Evolutionary conservation across 805 yeast species (phyloP).

Genomic region (Starmerella khaoyaiensis): DNA sequence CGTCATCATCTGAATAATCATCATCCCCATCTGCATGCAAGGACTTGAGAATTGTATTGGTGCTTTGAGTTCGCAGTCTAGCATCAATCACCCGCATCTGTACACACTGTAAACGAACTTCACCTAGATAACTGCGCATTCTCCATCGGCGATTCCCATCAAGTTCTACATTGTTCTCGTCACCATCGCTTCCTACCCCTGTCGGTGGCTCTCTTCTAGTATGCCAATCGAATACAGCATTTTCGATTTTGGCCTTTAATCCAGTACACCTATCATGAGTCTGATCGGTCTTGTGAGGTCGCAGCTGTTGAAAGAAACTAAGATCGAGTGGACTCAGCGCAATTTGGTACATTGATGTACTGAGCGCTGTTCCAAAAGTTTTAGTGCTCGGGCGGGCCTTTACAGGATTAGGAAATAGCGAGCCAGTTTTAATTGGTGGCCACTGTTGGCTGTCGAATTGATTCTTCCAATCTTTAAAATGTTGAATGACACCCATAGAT

Average conservation of each 20-base stretch:
- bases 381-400: conserved; percentile 20
- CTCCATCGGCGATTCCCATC: conserved; percentile 28
- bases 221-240: conserved; percentile 52
- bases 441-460: conserved; percentile 68
- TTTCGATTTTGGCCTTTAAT: conserved; percentile 45
- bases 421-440: conserved; percentile 67
- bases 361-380: conserved; percentile 46
- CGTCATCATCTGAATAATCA: conserved; percentile 31
- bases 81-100: conserved; percentile 60
- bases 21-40: conserved; percentile 8
- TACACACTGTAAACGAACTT: conserved; percentile 52
- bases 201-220: conserved; percentile 35
- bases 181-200: conserved; percentile 26
- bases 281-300: conserved; percentile 12
- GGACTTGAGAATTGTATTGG: conserved; percentile 9
- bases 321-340: conserved; percentile 59
- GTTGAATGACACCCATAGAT: conserved; percentile 52
- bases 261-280: conserved; percentile 46
- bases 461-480: conserved; percentile 76
- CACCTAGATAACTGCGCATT: conserved; percentile 52
- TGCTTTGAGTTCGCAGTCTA: conserved; percentile 29
- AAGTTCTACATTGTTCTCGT: conserved; percentile 3
- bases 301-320: conserved; percentile 44
- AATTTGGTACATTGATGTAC: conserved; percentile 69
- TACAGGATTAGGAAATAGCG: conserved; percentile 37